Evolutionary conservation across 345 rosid genomes (phyloP).

Genomic region (Streptanthus diversifolius): DNA sequence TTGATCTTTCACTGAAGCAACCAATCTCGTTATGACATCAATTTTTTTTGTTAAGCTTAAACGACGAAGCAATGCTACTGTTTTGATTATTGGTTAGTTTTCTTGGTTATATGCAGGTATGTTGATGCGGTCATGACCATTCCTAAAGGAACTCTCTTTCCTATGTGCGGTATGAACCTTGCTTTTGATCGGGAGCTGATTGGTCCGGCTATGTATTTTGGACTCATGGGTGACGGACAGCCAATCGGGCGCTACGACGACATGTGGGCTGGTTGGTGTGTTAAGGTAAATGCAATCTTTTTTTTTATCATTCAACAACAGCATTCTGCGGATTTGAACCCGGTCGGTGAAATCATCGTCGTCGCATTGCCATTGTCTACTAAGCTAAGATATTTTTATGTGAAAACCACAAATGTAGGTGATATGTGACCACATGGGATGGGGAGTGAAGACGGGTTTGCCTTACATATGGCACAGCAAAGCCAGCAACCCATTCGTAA

Average conservation of each 20-base stretch:
- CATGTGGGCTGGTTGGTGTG: conserved; percentile 37
- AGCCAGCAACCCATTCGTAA: conserved; percentile 82
- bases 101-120: conserved; percentile 42
- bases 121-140: conserved; percentile 83
- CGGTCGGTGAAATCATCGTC: not conserved
- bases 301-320: not conserved
- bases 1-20: conserved; percentile 4
- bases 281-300: conserved; percentile 15
- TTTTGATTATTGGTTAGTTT: conserved; percentile 7
- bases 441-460: conserved; percentile 81
- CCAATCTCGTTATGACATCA: not conserved
- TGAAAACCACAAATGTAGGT: conserved; percentile 37
- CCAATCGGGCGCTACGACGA: conserved; percentile 34
- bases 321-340: not conserved
- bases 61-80: not conserved
- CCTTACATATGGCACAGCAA: conserved; percentile 93
- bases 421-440: conserved; percentile 74
- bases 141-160: conserved; percentile 77
- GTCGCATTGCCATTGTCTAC: too few relatives aligned
- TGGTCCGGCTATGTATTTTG: conserved; percentile 42
- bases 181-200: conserved; percentile 62
- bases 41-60: not conserved
- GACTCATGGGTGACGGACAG: conserved; percentile 39
- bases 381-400: too few relatives aligned
- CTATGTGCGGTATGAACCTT: conserved; percentile 93